Evolutionary conservation across 192 early-diverging fungal species (phyloP).

Genomic region (Cetraspora pellucida): DNA sequence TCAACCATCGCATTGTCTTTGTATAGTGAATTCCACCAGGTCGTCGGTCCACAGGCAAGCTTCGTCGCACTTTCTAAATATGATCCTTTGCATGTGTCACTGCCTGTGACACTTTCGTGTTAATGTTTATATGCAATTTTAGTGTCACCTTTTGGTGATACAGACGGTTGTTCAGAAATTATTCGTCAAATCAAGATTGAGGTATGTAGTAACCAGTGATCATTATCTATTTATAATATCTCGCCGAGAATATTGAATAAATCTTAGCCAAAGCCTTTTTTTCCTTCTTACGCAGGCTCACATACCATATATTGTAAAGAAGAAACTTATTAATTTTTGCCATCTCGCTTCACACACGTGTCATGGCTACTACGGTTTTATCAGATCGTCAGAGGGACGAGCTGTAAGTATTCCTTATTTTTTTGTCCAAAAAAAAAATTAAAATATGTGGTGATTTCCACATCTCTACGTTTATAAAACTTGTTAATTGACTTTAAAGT

Average conservation of each 20-base stretch:
- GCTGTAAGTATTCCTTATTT: conserved; percentile 54
- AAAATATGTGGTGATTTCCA: background rate
- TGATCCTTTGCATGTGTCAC: background rate
- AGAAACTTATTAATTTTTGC: background rate
- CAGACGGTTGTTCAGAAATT: background rate
- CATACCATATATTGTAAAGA: background rate
- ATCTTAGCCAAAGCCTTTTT: conserved; percentile 9
- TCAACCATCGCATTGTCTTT: conserved; percentile 11
- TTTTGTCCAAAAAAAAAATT: conserved; percentile 23
- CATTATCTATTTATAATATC: conserved; percentile 4
- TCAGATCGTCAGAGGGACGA: conserved; percentile 77
- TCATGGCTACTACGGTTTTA: conserved; percentile 56
- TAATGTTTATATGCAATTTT: background rate
- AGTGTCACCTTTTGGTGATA: background rate
- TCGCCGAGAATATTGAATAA: conserved; percentile 3
- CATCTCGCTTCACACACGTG: conserved; percentile 36
- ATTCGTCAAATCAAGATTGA: too few species aligned
- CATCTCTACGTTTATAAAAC: background rate
- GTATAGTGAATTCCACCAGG: background rate
- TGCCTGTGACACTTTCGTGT: too few species aligned
- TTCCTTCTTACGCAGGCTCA: conserved; percentile 17
- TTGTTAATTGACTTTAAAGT: too few species aligned
- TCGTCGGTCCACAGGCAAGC: too few species aligned
- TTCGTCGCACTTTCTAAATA: too few species aligned
- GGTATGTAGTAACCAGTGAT: too few species aligned